Evolutionary conservation across 2,329 filamentous ascomycete species (phyloP).

Genomic region (Exophiala lecanii-corni): DNA sequence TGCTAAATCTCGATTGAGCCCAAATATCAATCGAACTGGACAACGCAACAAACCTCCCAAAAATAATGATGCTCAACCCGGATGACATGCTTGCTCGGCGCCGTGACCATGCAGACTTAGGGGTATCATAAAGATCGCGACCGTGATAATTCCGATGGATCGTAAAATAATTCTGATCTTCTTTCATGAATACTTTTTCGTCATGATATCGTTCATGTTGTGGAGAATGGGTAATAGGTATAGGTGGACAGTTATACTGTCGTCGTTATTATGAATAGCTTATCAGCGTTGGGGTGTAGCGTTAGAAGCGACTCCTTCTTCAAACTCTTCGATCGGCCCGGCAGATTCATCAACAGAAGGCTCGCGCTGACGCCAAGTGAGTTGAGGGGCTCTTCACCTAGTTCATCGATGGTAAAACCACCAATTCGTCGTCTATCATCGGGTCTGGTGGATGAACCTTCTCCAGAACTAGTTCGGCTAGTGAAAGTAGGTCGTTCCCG

Average conservation of each 20-base stretch:
- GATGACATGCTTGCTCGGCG: neutral
- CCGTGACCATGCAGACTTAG: neutral
- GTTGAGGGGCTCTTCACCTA: conserved; percentile 23
- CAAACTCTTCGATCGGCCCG: conserved; percentile 15
- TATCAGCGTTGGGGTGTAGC: neutral
- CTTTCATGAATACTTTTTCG: too few species aligned
- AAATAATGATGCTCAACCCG: too few species aligned
- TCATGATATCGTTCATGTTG: too few species aligned
- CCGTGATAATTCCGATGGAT: neutral
- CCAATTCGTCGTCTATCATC: conserved; percentile 6
- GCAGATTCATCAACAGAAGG: conserved; percentile 4
- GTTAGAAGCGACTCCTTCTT: conserved; percentile 15
- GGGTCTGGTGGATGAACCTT: conserved; percentile 9
- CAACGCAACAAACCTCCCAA: too few species aligned
- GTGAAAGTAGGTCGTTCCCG: conserved; percentile 2
- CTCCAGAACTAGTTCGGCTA: conserved; percentile 7
- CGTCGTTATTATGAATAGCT: too few species aligned
- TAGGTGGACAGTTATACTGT: too few species aligned
- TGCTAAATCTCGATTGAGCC: too few species aligned
- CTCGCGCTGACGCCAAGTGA: conserved; percentile 6
- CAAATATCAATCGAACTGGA: too few species aligned
- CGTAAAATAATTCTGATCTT: too few species aligned
- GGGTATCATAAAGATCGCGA: neutral
- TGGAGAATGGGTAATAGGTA: too few species aligned
- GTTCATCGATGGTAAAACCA: conserved; percentile 24